These are phyloP conservation scores for Pythium volutum DNA, from an alignment of 352 stramenopile species.

Conservation along the genomic window DNA sequence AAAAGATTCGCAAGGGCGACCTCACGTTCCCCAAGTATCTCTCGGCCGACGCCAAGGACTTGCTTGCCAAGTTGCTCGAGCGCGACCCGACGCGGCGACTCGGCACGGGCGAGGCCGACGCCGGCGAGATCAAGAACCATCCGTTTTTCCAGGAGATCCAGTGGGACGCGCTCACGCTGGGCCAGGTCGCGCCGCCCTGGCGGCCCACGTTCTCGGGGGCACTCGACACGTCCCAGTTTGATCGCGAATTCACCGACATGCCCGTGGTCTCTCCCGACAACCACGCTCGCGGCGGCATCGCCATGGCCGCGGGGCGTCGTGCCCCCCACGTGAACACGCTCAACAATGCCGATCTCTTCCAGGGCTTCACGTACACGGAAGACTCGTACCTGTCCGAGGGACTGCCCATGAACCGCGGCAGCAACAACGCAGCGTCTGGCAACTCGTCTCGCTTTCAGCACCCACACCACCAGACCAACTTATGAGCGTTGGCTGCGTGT, in stretches of 20 bases:
- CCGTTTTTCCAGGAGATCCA: conserved; percentile 80
- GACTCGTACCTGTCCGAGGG: conserved; percentile 73
- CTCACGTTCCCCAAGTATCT: conserved; percentile 96
- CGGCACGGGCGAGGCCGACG: conserved; percentile 85
- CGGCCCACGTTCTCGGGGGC: conserved; percentile 89
- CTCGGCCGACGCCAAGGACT: conserved; percentile 69
- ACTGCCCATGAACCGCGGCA: conserved; percentile 26
- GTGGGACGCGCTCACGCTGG: conserved; percentile 57
- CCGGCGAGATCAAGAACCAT: conserved; percentile 80
- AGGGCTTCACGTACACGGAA: conserved; percentile 86
- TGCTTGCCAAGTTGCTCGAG: conserved; percentile 92
- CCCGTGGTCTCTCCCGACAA: conserved; percentile 92
- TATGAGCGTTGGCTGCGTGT: conserved; percentile 25
- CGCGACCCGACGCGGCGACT: conserved; percentile 93
- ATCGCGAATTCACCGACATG: conserved; percentile 97
- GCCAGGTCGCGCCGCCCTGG: conserved; percentile 88
- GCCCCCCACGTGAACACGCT: conserved; percentile 48
- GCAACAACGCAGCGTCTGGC: conserved; percentile 13
- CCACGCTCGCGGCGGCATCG: conserved; percentile 50
- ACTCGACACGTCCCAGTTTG: conserved; percentile 97
- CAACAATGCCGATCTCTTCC: conserved; percentile 70
- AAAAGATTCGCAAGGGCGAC: conserved; percentile 95
- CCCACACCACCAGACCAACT: conserved; percentile 33
- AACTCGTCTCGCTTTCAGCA: conserved; percentile 15
- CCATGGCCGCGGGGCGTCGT: conserved; percentile 36